Base-by-base conservation (phyloP, 1,284 basidiomycete genomes). In the Coniferiporia sulphurascens region DNA sequence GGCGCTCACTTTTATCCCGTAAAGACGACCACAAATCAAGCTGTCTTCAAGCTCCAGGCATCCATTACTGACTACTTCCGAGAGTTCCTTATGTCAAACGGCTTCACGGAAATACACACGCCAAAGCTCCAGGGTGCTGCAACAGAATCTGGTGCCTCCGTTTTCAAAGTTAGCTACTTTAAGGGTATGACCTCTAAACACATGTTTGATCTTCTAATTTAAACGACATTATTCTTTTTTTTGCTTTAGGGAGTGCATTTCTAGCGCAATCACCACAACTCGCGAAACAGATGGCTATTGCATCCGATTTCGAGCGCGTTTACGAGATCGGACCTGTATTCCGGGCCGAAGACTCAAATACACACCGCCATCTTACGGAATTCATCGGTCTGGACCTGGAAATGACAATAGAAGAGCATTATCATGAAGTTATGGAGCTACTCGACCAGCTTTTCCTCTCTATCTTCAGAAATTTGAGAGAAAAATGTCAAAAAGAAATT, bases 271-370 rank as follows among this genome's bases (percentile, higher is more conserved):
- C 89, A 52, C 97, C 97, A 48, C 97, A 99, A 73, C 81, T 99
- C 13, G 93, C 93, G 52, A 99, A 99, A 76, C 97, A 99, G 76
- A 99, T 99, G 97, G 93, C 92, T 62, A 99, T 99, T 67, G 93
- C 96, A 38, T 94, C 94, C 62, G 97, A 99, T 77, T 95, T 99
- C 73, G 96, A 97, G 71, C 84, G 93, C 48, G 97, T 99, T 4
- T 99, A 96, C 74, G 97, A 99, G 76, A 95, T 99, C 64, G 96
- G 89, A 0, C 86, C 87, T 59, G 95, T 98, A 53, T 99, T 99
- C 81, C 92, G 96, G 65, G 96, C 96, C n/a, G 96, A 99, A 74
- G 87, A 98, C 74, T 91, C 95, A 46, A 96, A 97, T 74, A 98
- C 96, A 3, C 93, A 98, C 72, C 89, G 97, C 56, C 97, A 99